phyloP scores from a whole-genome alignment of 208 protist species.

The Tetramitus jugosus region DNA sequence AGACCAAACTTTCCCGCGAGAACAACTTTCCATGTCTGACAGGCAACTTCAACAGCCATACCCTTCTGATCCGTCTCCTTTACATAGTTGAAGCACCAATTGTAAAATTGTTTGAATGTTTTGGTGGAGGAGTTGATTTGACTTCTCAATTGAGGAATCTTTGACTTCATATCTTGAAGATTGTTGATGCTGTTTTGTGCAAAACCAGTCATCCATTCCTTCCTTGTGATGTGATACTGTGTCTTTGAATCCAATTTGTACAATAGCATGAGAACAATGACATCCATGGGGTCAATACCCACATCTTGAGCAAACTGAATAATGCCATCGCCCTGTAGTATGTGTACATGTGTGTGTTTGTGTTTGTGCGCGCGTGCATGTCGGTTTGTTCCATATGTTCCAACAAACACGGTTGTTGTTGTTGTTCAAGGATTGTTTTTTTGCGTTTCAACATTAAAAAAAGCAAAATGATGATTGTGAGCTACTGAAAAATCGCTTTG shows the following conservation, averaged over 20 bases:
- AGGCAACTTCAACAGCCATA: not conserved
- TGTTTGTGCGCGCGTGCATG: no score
- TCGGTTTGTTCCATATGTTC: no score
- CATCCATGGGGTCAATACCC: not conserved
- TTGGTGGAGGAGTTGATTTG: no score
- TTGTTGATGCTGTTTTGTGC: not conserved
- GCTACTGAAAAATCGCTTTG: no score
- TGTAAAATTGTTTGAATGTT: no score
- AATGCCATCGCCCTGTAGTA: not conserved
- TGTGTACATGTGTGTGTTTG: not conserved
- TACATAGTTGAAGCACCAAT: no score
- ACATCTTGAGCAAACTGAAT: constrained; percentile 12
- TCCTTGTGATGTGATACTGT: constrained; percentile 7
- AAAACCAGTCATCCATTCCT: constrained; percentile 3
- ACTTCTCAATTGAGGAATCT: no score
- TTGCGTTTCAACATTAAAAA: no score
- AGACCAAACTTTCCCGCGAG: not conserved
- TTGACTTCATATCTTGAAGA: no score
- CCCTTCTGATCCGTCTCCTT: not conserved
- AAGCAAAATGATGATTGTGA: no score
- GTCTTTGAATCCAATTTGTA: not conserved
- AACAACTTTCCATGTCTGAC: not conserved
- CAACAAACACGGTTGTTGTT: no score
- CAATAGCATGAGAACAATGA: not conserved
- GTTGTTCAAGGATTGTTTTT: no score